A percentile compares a stretch with the other conserved stretches of the same genome.
Evolutionary conservation across 768 basidiomycete genomes (phyloP).

Genomic region (Neoboletus magnificus): DNA sequence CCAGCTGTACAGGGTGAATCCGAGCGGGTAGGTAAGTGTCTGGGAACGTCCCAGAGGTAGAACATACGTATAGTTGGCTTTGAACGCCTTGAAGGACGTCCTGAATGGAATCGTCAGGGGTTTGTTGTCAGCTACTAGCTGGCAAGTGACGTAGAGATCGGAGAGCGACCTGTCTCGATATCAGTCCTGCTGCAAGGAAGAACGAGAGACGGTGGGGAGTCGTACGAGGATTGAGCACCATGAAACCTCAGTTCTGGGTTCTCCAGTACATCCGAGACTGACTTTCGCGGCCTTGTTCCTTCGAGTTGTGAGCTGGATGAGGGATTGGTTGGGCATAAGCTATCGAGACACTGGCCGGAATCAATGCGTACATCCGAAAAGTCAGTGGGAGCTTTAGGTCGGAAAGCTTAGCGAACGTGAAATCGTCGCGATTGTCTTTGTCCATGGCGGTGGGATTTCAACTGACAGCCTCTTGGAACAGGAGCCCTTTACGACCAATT

Average conservation of each 20-base stretch:
- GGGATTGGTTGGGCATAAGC: not conserved
- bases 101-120: constrained; percentile 88
- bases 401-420: constrained; percentile 88
- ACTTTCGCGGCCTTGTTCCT: constrained; percentile 66
- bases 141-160: constrained; percentile 91
- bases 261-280: constrained; percentile 78
- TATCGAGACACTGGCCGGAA: not conserved
- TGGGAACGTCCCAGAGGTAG: not conserved
- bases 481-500: constrained; percentile 2
- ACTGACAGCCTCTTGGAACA: too few species aligned
- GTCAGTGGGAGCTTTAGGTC: constrained; percentile 87
- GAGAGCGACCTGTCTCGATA: constrained; percentile 64
- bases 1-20: constrained; percentile 56
- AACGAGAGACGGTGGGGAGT: constrained; percentile 2
- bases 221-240: constrained; percentile 75
- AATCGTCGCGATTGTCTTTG: constrained; percentile 76
- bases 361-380: constrained; percentile 64
- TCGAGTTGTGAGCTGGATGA: constrained; percentile 74
- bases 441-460: constrained; percentile 41
- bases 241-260: constrained; percentile 80
- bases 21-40: not conserved
- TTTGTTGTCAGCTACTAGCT: constrained; percentile 90
- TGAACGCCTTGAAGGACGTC: constrained; percentile 92
- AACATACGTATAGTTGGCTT: constrained; percentile 69
- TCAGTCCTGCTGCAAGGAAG: constrained; percentile 16